These are phyloP conservation scores for Vigna trinervia DNA, from an alignment of 306 rosid genomes.

Conservation along the genomic window DNA sequence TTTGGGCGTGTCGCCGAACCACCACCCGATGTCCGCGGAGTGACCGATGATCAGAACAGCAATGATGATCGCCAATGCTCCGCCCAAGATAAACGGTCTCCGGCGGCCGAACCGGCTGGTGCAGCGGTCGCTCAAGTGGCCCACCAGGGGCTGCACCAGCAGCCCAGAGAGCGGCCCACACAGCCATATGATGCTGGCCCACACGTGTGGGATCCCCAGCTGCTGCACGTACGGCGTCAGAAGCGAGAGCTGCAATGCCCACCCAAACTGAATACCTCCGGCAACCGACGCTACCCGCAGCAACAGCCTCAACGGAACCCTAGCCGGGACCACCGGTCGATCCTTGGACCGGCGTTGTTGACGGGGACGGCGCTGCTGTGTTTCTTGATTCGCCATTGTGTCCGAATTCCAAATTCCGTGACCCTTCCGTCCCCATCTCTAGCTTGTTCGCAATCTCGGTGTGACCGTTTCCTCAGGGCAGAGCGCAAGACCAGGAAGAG, in stretches of 20 bases:
- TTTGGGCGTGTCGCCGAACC: conserved; percentile 58
- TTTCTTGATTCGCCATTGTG: conserved; percentile 61
- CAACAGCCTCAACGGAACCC: conserved; percentile 60
- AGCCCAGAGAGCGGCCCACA: conserved; percentile 94
- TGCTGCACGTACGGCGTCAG: conserved; percentile 93
- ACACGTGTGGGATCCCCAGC: conserved; percentile 92
- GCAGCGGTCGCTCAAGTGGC: conserved; percentile 82
- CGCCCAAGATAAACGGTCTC: conserved; percentile 75
- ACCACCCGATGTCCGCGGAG: conserved; percentile 90
- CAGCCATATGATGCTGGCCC: conserved; percentile 93
- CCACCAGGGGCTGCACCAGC: conserved; percentile 84
- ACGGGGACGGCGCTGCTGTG: conserved; percentile 47
- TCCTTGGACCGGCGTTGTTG: conserved; percentile 42
- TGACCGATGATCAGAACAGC: conserved; percentile 74
- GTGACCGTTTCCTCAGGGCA: conserved; percentile 42
- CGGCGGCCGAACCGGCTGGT: conserved; percentile 87
- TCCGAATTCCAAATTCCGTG: neutral
- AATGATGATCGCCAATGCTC: conserved; percentile 59
- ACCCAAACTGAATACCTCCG: conserved; percentile 93
- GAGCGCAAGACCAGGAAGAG: conserved; percentile 47
- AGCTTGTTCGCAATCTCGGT: neutral
- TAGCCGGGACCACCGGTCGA: conserved; percentile 43
- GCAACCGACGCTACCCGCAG: conserved; percentile 84
- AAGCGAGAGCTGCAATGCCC: conserved; percentile 95
- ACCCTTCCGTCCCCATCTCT: conserved; percentile 14